These are phyloP conservation scores for Blastocystis sp. DNA, from an alignment of 352 stramenopile species.

Conservation along the genomic window DNA sequence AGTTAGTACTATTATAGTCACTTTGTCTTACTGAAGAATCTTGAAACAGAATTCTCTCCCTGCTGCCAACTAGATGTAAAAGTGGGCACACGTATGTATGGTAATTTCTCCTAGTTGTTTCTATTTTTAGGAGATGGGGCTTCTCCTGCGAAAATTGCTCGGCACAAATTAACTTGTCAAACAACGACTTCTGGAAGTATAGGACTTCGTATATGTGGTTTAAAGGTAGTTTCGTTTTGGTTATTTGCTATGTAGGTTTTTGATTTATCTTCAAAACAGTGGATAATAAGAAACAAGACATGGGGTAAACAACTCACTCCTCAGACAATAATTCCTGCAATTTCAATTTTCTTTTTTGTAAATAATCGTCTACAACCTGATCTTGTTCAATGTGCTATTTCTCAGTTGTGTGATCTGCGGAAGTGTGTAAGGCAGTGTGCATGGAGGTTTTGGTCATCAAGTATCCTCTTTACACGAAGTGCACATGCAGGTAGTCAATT, in stretches of 20 bases:
- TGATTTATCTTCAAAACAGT: not conserved
- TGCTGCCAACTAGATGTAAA: not conserved
- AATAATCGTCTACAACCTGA: not conserved
- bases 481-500: not conserved
- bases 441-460: conserved; percentile 29
- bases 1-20: not conserved
- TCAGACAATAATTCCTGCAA: not conserved
- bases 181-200: not conserved
- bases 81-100: not conserved
- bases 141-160: not conserved
- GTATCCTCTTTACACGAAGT: not conserved
- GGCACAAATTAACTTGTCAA: not conserved
- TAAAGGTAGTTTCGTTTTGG: not conserved
- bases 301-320: not conserved
- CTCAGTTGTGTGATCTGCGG: not conserved
- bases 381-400: not conserved
- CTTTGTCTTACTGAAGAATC: not conserved
- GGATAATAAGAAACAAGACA: not conserved
- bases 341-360: not conserved
- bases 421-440: not conserved
- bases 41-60: not conserved
- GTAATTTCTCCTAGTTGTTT: not conserved
- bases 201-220: not conserved
- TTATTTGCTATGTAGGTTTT: not conserved
- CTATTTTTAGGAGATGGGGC: not conserved